Conservation (phyloP, 2,329 filamentous ascomycete species). For the Colletotrichum tanaceti region DNA sequence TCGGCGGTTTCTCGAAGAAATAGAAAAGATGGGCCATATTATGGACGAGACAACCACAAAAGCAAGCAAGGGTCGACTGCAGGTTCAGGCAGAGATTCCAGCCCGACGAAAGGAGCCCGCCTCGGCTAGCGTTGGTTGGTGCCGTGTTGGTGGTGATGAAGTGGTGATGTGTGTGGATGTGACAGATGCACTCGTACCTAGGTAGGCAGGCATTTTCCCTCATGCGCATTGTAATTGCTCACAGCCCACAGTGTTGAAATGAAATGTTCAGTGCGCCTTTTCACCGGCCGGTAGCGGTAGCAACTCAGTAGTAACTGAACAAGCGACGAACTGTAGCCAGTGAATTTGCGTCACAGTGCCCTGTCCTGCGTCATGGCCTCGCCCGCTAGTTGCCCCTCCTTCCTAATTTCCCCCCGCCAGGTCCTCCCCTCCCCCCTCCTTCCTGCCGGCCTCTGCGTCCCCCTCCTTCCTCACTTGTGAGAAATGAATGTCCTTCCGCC, state of each 20-base stretch:
- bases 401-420: conserved; percentile 41
- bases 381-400: conserved; percentile 40
- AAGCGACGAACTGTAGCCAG: conserved; percentile 11
- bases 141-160: conserved; percentile 32
- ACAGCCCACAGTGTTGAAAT: not conserved
- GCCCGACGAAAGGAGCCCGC: not conserved
- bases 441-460: conserved; percentile 20
- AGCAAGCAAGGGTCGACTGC: not conserved
- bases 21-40: not conserved
- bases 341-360: conserved; percentile 39
- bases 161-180: conserved; percentile 33
- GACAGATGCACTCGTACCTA: conserved; percentile 8
- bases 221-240: not conserved
- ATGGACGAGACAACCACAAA: not conserved
- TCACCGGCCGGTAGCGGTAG: conserved; percentile 24
- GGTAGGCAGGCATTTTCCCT: not conserved
- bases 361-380: conserved; percentile 40
- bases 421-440: conserved; percentile 41
- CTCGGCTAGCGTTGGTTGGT: conserved; percentile 14
- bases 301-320: not conserved
- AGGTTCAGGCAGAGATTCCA: conserved; percentile 5
- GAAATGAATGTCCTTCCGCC: conserved; percentile 18
- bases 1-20: no score
- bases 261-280: conserved; percentile 13
- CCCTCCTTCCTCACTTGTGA: conserved; percentile 29